phyloP scores from a whole-genome alignment of 257 asterid species.

The Plectranthus barbatus region DNA sequence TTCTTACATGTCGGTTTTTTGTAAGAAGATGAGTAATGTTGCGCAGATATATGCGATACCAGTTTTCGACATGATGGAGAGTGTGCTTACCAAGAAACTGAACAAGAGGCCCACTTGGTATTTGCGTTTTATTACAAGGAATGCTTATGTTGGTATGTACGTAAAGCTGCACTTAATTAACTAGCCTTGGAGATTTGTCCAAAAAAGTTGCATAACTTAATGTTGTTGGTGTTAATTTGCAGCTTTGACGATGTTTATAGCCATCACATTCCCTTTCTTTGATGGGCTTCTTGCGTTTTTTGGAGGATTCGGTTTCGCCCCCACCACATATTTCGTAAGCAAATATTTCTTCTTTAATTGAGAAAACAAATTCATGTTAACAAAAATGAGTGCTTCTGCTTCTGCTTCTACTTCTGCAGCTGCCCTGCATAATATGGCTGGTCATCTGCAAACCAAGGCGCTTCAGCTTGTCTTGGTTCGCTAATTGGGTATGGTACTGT shows the following conservation, averaged over 20 bases:
- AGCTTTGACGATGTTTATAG: conserved; percentile 76
- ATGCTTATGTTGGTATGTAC: conserved; percentile 10
- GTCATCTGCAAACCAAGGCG: conserved; percentile 44
- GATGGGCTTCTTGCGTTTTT: conserved; percentile 71
- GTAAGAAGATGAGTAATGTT: too few species aligned
- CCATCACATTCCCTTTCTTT: conserved; percentile 72
- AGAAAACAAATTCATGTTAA: too few species aligned
- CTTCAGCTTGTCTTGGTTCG: conserved; percentile 43
- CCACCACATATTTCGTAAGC: conserved; percentile 81
- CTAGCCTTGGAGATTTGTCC: background rate
- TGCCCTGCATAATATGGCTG: conserved; percentile 61
- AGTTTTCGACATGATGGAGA: conserved; percentile 16
- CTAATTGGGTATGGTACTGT: conserved; percentile 60
- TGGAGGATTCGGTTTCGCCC: conserved; percentile 84
- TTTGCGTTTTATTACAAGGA: conserved; percentile 11
- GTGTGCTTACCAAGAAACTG: conserved; percentile 7
- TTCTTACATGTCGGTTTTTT: too few species aligned
- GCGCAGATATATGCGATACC: conserved; percentile 10
- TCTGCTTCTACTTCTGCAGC: conserved; percentile 39
- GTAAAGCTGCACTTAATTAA: background rate
- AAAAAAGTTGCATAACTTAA: too few species aligned
- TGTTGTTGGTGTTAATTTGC: too few species aligned
- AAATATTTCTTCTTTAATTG: background rate
- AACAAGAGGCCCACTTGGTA: background rate
- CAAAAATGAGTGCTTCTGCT: too few species aligned